phyloP scores from a whole-genome alignment of 2,329 filamentous ascomycete genomes.

The Fusarium sp. region DNA sequence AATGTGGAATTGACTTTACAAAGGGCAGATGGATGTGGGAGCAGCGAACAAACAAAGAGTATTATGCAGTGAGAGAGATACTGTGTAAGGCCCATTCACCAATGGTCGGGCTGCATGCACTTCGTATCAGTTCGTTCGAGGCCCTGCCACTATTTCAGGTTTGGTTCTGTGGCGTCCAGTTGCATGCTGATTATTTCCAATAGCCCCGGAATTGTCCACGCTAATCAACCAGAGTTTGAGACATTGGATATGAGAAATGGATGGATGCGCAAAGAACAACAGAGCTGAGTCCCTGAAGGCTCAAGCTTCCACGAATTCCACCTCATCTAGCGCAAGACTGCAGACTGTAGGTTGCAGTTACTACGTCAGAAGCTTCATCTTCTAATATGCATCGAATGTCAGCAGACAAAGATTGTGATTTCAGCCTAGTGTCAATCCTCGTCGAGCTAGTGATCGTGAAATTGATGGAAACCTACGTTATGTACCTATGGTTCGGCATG shows the following conservation, averaged over 20 bases:
- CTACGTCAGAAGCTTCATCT: too few relatives aligned
- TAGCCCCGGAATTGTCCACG: background rate
- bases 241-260: background rate
- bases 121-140: background rate
- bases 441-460: too few relatives aligned
- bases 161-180: slow-evolving; percentile 2
- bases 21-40: background rate
- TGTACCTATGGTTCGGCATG: background rate
- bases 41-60: background rate
- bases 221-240: background rate
- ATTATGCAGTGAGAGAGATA: background rate
- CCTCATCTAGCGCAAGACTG: too few relatives aligned
- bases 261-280: too few relatives aligned
- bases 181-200: slow-evolving; percentile 7
- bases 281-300: too few relatives aligned
- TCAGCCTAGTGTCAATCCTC: too few relatives aligned
- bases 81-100: background rate
- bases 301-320: too few relatives aligned
- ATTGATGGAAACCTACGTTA: too few relatives aligned
- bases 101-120: background rate
- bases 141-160: background rate
- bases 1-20: background rate
- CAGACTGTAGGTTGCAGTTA: too few relatives aligned
- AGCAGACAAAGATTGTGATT: background rate
- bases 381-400: too few relatives aligned